Base-by-base conservation (phyloP, 352 stramenopile genomes). In the Globisporangium alternatum region DNA sequence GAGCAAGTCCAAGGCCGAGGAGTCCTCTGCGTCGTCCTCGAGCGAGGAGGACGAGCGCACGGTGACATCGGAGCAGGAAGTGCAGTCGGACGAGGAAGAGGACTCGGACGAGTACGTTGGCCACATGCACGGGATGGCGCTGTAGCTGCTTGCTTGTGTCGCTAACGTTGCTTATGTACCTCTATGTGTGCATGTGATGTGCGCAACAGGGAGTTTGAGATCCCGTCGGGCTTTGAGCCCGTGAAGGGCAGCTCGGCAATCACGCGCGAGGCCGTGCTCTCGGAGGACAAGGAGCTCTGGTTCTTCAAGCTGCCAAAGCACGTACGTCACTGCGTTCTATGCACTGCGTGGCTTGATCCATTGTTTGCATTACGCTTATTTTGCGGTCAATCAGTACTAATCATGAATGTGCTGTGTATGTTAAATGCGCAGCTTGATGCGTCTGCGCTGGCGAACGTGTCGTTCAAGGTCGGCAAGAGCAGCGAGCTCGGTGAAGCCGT, bases 241-340 rank as follows among this genome's bases (percentile, higher is more conserved):
- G 77, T 93, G 44, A 76, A 83, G 17, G 81, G 79, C 58, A 89
- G 80, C 64, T 71, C 71, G 5, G 67, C 76, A 3, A 69, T 91
- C 47, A 89, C 81, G 19, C 80, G 79, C 22, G 82, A 91, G 69
- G 68, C 73, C 0, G 74, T 91, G 52, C 71, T 91, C 17, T 72
- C 76, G 3, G 76, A 79, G n/a, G 81, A 90, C 62, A 85, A 91
- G 68, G 84, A 93, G 64, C 77, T 93, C n/a, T 93, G 84, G 84
- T 88, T 93, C 60, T 91, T 93, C 62, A 91, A 90, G 70, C 78
- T 93, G 25, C 84, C 84, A 41, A 93, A 91, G 69, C 68, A 89
- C 58, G 84, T 93, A 76, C 55, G 84, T 87, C 10, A 15, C 35
- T 41, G 35, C 8, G 12, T 35, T 44, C 5, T 13, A 41, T 54